Evolutionary conservation across 176 grass and related monocot species (phyloP), one percentile per base, ranked within the genome.

Genomic region (Oryza coarctata): DNA sequence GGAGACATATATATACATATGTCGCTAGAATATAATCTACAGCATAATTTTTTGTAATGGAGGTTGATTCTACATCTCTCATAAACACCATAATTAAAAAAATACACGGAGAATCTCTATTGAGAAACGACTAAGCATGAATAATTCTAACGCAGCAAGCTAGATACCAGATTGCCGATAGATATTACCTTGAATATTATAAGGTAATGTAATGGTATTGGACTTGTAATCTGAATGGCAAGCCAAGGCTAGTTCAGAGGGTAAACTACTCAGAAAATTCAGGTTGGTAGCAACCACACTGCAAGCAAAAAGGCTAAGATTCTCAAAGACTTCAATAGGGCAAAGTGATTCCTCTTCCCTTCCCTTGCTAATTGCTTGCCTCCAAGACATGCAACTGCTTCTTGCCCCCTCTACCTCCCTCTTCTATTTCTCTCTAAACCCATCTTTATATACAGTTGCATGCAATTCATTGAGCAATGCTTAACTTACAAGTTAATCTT

Each of bases 341-440:
- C 68, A 87, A 98, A 87, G 83, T 57, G 65, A 94, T 98, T 58
- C 86, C 74, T 79, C 29, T 23, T 72, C 41, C 55, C 57, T 84
- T 85, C 35, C 39, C 63, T 39, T 66, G 58, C 80, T 84, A 82
- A 50, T 49, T 66, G 65, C 76, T 84, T 82, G 66, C 30, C 33
- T 86, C 34, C 64, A 80, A 82, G 73, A 81, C 20, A 82, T 68
- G 76, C 20, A 76, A 65, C 52, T 15, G 65, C 33, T 80, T 60
- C 71, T 30, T 90, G 50, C 72, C 68, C 68, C 72, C 63, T 68
- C 0, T 10, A 3, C 79, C 12, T 63, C 69, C 70, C n/a, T 14
- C 13, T n/a, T 69, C 27, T 12, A 3, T 49, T 12, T 63, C 49
- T 79, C 6, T 45, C 68, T 65, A 50, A 61, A 23, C 12, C 11